phyloP scores from a whole-genome alignment of 768 basidiomycete genomes.

The Lactarius indigo region DNA sequence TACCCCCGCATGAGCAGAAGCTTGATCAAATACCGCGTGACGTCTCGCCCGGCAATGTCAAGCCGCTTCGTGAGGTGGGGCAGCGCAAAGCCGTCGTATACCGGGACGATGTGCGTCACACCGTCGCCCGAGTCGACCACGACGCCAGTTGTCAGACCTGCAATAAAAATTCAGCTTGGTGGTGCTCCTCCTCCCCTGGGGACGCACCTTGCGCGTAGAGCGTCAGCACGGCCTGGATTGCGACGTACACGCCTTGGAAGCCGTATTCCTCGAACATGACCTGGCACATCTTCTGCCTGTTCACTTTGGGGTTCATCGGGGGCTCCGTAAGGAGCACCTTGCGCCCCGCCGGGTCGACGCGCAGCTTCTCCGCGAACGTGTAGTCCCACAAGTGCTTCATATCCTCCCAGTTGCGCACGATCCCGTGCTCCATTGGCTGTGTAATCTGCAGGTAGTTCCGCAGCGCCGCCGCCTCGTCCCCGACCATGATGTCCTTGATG shows the following conservation, averaged over 20 bases:
- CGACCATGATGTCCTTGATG: slow-evolving; percentile 98
- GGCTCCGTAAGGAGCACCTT: slow-evolving; percentile 97
- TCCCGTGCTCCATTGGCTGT: slow-evolving; percentile 99
- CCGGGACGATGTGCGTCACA: slow-evolving; percentile 98
- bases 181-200: background rate
- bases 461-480: slow-evolving; percentile 92
- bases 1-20: slow-evolving; percentile 99
- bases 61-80: slow-evolving; percentile 92
- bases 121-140: slow-evolving; percentile 99
- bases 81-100: slow-evolving; percentile 94
- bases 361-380: slow-evolving; percentile 94
- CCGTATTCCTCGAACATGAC: slow-evolving; percentile 99
- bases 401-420: slow-evolving; percentile 98
- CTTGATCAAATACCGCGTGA: slow-evolving; percentile 98
- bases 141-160: slow-evolving; percentile 96
- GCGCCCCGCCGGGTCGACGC: slow-evolving; percentile 77
- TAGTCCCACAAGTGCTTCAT: slow-evolving; percentile 99
- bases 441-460: slow-evolving; percentile 95
- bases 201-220: slow-evolving; percentile 94
- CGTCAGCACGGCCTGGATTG: slow-evolving; percentile 97
- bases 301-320: slow-evolving; percentile 96
- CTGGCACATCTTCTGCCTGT: slow-evolving; percentile 91
- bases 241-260: slow-evolving; percentile 93
- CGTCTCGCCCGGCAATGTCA: slow-evolving; percentile 97
- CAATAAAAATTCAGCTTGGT: background rate